Base-by-base conservation (phyloP, 169 alveolate species). In the Plasmodium relictum region DNA sequence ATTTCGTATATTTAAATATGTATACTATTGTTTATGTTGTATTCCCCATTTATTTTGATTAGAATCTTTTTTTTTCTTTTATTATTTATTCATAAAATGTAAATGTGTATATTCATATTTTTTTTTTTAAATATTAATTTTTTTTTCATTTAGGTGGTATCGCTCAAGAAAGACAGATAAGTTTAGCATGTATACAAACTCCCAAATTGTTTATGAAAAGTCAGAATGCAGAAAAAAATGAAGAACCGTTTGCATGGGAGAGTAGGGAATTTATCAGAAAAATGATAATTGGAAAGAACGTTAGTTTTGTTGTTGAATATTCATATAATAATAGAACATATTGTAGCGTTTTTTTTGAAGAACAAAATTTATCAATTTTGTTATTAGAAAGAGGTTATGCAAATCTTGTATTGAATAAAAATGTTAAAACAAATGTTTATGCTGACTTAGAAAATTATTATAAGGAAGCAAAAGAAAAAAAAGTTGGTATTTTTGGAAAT, bases 201-300 rank as follows among this genome's bases (percentile, higher is more conserved):
- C 86, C 91, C 6, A 66, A 58, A 48, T 31, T 83, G 52, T 83
- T 68, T 44, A 70, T 83, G 85, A 83, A 83, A 14, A 83, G 86
- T 16, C 91, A 83, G 41, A 83, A 52, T 59, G 31, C 12, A 0
- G 91, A 83, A 48, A 83, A 83, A 62, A 59, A n/a, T 54, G 91
- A 83, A 41, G 91, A 83, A 54, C 86, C 91, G 41, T 83, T 83
- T 22, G 91, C 91, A n/a, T 83, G 91, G 91, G 91, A 83, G 20
- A 83, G 91, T 22, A 83, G 91, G 41, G 91, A 83, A 41, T 70
- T 56, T 37, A 68, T 83, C n/a, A 61, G 91, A 54, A 83, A 83
- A 83, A 26, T 83, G 74, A 83, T 83, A 16, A 83, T 83, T 8
- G 91, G 91, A 16, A 83, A 83, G 20, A 83, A 68, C 41, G 85